These are phyloP conservation scores for Dendrostoma leiphaemia DNA, from an alignment of 2,329 filamentous ascomycete species.

Conservation along the genomic window DNA sequence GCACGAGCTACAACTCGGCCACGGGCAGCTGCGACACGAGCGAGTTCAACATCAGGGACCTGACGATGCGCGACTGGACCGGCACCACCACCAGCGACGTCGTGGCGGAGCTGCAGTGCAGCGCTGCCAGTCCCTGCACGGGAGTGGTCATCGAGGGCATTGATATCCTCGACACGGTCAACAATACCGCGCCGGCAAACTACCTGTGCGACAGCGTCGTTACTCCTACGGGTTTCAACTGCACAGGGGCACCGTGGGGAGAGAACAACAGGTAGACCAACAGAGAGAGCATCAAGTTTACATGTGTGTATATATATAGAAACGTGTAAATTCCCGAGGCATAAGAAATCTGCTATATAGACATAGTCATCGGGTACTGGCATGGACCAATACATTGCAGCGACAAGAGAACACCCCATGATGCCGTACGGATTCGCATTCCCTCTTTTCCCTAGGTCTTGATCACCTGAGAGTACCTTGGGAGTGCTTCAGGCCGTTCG, in stretches of 20 bases:
- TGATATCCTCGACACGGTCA: constrained; percentile 11
- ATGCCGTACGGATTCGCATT: not conserved
- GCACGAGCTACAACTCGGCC: constrained; percentile 21
- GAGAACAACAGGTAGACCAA: constrained; percentile 10
- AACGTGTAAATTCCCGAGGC: not conserved
- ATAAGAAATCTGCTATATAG: not conserved
- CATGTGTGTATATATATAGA: not conserved
- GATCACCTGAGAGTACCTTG: constrained; percentile 8
- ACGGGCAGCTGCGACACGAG: constrained; percentile 22
- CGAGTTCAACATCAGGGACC: constrained; percentile 21
- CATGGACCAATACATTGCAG: too few species aligned
- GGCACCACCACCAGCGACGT: constrained; percentile 19
- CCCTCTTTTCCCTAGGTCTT: not conserved
- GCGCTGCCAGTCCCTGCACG: constrained; percentile 18
- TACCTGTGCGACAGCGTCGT: constrained; percentile 18
- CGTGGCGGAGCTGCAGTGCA: constrained; percentile 16
- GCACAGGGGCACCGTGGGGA: constrained; percentile 16
- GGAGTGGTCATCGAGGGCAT: constrained; percentile 6
- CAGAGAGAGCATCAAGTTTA: not conserved
- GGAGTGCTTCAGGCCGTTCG: not conserved
- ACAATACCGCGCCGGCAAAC: constrained; percentile 10
- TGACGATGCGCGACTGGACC: constrained; percentile 16
- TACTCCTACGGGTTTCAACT: constrained; percentile 13
- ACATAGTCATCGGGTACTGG: too few species aligned
- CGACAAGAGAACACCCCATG: too few species aligned